These are phyloP conservation scores for Arachnomyces sp. DNA, from an alignment of 2,329 filamentous ascomycete species.

Conservation along the genomic window DNA sequence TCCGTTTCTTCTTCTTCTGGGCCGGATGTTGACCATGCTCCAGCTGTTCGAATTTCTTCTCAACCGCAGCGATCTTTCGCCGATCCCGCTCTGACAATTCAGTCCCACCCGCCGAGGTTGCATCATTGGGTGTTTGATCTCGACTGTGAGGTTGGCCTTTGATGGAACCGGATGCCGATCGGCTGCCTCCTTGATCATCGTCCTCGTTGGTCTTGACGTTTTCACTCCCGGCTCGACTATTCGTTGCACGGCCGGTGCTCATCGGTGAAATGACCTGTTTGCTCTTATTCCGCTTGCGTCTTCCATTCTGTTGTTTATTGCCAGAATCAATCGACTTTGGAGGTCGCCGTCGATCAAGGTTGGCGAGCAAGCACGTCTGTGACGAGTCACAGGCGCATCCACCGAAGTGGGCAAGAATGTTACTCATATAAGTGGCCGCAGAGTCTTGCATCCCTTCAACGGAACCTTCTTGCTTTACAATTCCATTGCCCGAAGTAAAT, in stretches of 20 bases:
- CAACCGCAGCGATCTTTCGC: constrained; percentile 56
- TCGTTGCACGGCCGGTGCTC: constrained; percentile 46
- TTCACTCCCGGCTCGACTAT: constrained; percentile 55
- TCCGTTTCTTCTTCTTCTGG: constrained; percentile 50
- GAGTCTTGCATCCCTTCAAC: constrained; percentile 34
- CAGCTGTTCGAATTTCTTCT: constrained; percentile 55
- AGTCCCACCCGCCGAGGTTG: constrained; percentile 32
- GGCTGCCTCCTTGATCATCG: constrained; percentile 49
- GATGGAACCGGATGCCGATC: constrained; percentile 51
- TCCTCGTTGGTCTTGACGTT: constrained; percentile 45
- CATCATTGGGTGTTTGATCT: constrained; percentile 52
- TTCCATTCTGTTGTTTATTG: constrained; percentile 36
- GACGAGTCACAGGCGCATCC: constrained; percentile 40
- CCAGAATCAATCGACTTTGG: constrained; percentile 25
- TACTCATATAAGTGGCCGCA: constrained; percentile 39
- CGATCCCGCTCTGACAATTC: constrained; percentile 56
- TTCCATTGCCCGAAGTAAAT: constrained; percentile 29
- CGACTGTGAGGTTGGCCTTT: constrained; percentile 52
- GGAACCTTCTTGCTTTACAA: constrained; percentile 33
- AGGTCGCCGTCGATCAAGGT: constrained; percentile 36
- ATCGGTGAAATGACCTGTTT: constrained; percentile 46
- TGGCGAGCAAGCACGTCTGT: constrained; percentile 33
- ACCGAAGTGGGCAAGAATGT: constrained; percentile 42
- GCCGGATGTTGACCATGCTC: constrained; percentile 48
- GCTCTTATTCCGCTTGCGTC: constrained; percentile 41